phyloP scores from a whole-genome alignment of 2,329 filamentous ascomycete genomes.

The Elsinoe necatrix region DNA sequence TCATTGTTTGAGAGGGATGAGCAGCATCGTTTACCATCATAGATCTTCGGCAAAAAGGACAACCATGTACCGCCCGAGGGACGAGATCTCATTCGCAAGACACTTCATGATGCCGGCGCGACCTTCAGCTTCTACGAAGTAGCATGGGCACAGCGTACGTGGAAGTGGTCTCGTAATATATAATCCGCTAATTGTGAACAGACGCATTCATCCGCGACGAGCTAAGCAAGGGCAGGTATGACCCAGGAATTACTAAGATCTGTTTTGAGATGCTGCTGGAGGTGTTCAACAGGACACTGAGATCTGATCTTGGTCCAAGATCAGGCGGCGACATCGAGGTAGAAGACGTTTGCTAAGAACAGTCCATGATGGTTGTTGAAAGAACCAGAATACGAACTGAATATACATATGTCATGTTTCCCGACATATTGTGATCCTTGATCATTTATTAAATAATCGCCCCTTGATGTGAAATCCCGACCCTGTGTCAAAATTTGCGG shows the following conservation, averaged over 20 bases:
- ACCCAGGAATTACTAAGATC: slow-evolving; percentile 74
- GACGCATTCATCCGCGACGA: slow-evolving; percentile 91
- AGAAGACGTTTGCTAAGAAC: slow-evolving; percentile 32
- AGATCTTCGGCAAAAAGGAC: slow-evolving; percentile 84
- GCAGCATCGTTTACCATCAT: background rate
- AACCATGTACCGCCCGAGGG: slow-evolving; percentile 80
- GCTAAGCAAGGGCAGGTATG: slow-evolving; percentile 85
- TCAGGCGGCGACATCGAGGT: slow-evolving; percentile 43
- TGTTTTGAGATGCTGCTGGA: slow-evolving; percentile 89
- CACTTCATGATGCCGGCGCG: slow-evolving; percentile 66
- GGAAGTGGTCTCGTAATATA: too few relatives aligned
- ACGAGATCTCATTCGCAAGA: slow-evolving; percentile 72
- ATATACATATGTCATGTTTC: too few relatives aligned
- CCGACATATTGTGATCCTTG: too few relatives aligned
- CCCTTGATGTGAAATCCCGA: too few relatives aligned
- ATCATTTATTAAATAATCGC: too few relatives aligned
- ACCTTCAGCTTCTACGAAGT: slow-evolving; percentile 79
- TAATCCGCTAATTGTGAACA: slow-evolving; percentile 21
- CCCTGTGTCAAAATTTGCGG: background rate
- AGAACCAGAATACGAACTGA: too few relatives aligned
- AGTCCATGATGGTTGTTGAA: too few relatives aligned
- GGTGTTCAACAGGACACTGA: slow-evolving; percentile 69
- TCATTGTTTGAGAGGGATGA: background rate
- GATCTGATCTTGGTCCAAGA: slow-evolving; percentile 65
- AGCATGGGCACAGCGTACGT: slow-evolving; percentile 75